These are phyloP conservation scores for Exobasidium cylindrosporum DNA, from an alignment of 1,284 basidiomycete genomes.

Conservation along the genomic window DNA sequence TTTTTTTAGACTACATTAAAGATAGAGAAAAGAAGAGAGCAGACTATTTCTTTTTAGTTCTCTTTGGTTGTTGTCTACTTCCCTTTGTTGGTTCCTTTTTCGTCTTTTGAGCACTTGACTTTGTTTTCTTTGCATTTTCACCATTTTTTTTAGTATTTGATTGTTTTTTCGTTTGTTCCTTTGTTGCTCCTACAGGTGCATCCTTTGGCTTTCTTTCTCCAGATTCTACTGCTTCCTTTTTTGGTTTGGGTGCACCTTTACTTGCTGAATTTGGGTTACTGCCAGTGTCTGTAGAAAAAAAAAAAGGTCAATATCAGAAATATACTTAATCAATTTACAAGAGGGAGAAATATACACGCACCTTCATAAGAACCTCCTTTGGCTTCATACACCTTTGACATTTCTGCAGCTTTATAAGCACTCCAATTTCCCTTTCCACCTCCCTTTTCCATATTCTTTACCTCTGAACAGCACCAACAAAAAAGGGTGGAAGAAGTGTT, in stretches of 20 bases:
- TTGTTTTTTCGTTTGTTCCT: slow-evolving; percentile 6
- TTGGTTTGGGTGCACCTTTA: slow-evolving; percentile 56
- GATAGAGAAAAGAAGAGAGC: too few relatives aligned
- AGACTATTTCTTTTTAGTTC: background rate
- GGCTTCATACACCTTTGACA: slow-evolving; percentile 57
- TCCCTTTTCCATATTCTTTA: slow-evolving; percentile 57
- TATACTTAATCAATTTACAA: too few relatives aligned
- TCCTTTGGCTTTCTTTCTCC: slow-evolving; percentile 10
- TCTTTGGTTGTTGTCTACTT: background rate
- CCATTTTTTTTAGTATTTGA: slow-evolving; percentile 7
- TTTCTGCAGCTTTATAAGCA: slow-evolving; percentile 56
- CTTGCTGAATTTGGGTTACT: slow-evolving; percentile 58
- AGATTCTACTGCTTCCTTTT: slow-evolving; percentile 42
- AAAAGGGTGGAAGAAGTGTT: background rate
- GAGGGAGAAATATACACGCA: background rate
- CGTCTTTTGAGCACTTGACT: slow-evolving; percentile 3
- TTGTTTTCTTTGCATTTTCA: background rate
- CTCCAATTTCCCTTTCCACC: slow-evolving; percentile 57
- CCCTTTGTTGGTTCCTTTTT: slow-evolving; percentile 12
- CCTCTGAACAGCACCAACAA: slow-evolving; percentile 38
- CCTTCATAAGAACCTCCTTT: slow-evolving; percentile 57
- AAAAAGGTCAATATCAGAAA: too few relatives aligned
- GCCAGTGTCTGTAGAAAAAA: slow-evolving; percentile 50
- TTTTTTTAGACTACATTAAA: too few relatives aligned
- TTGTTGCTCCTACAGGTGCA: slow-evolving; percentile 11